These are phyloP conservation scores for Citrus mangshanensis DNA, from an alignment of 345 rosid species.

Conservation along the genomic window DNA sequence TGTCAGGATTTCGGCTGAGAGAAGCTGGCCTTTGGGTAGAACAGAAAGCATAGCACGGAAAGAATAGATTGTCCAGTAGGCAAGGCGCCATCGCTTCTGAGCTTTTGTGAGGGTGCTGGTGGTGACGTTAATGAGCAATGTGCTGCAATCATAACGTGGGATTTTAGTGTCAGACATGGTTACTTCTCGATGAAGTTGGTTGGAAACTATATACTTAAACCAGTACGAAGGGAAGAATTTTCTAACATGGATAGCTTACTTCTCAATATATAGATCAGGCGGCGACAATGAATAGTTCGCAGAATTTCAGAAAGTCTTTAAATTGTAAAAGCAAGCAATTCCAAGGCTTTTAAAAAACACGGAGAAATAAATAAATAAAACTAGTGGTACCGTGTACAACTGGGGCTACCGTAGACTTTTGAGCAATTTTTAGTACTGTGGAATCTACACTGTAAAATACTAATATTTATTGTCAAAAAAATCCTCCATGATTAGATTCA, in stretches of 20 bases:
- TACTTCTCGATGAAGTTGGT: background rate
- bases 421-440: no score
- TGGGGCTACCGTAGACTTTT: no score
- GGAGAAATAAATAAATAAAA: no score
- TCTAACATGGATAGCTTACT: background rate
- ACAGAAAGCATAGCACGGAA: conserved; percentile 55
- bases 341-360: no score
- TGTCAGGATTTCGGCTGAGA: conserved; percentile 25
- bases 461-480: no score
- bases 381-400: no score
- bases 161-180: conserved; percentile 31
- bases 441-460: no score
- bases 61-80: conserved; percentile 51
- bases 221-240: background rate
- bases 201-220: no score
- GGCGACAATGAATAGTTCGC: no score
- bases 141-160: conserved; percentile 24
- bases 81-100: conserved; percentile 65
- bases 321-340: no score
- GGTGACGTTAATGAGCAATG: conserved; percentile 32
- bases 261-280: background rate
- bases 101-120: conserved; percentile 42
- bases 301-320: no score
- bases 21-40: conserved; percentile 21
- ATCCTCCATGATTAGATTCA: no score